Base-by-base conservation (phyloP, 306 rosid genomes). In the Sicyos baderoa region DNA sequence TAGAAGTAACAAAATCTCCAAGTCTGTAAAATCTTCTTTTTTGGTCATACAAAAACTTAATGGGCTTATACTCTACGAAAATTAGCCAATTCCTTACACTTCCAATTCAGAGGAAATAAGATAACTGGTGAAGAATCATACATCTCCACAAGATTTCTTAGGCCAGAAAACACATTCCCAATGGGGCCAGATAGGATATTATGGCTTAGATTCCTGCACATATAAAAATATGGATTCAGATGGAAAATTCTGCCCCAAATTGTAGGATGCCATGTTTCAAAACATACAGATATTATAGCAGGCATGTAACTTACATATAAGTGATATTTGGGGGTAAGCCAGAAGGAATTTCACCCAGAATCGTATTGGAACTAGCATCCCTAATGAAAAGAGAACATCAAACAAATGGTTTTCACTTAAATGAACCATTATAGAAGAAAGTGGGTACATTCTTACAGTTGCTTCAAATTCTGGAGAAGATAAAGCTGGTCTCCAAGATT, bases 191-290 rank as follows among this genome's bases (percentile, higher is more conserved):
- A 82, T 64, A 93, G 79, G 52, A 78, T 73, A 77, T 89, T 89
- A 84, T 85, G 89, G 87, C 98, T 93, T 62, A 93, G 82, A 77
- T 93, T 93, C 92, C 98, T 93, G 89, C 74, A 85, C 74, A 62
- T 35, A 74, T 47, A 73, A 66, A 25, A 42, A 37, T 63, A 68
- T 63, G n/a, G 4, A 23, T 42, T 63, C 62, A 52, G 48, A 75
- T 67, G 98, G 93, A 79, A 86, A 77, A 77, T 79, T 87, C 67
- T 80, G 64, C 74, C 63, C 73, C 68, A 92, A 77, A 72, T 72
- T 63, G 74, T 89, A 87, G 81, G 66, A 77, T 25, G 95, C 95
- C 93, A 89, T 56, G 74, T 89, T 89, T 84, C 96, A 87, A 81
- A 76, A 82, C 69, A 35, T 19, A 25, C 68, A 57, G 74, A 74